These are phyloP conservation scores for Cupressus sempervirens DNA, from an alignment of 75 land plant genomes.

Conservation along the genomic window DNA sequence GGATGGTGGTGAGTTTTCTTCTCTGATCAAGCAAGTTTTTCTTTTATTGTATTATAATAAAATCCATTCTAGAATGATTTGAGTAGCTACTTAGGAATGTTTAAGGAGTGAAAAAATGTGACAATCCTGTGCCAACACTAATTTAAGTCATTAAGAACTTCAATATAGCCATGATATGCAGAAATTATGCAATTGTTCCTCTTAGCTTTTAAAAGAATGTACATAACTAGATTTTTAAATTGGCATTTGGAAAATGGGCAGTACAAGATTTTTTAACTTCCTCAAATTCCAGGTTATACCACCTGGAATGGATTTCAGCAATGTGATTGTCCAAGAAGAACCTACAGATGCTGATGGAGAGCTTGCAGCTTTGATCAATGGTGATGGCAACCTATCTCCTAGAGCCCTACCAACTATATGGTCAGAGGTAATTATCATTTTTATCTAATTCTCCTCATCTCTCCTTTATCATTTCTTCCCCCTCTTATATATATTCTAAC, in stretches of 20 bases:
- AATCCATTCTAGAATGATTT: neutral
- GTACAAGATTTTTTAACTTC: neutral
- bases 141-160: neutral
- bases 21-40: neutral
- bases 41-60: neutral
- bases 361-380: constrained; percentile 26
- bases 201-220: neutral
- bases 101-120: neutral
- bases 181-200: neutral
- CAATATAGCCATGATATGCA: neutral
- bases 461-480: neutral
- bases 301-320: constrained; percentile 93
- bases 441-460: neutral
- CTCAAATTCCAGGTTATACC: constrained; percentile 58
- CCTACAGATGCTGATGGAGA: constrained; percentile 44
- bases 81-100: neutral
- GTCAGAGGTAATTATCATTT: constrained; percentile 53
- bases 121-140: neutral
- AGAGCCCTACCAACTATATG: constrained; percentile 77
- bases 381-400: constrained; percentile 56
- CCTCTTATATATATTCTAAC: neutral
- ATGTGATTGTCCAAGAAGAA: constrained; percentile 58
- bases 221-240: neutral
- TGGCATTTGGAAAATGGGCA: neutral
- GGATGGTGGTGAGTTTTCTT: constrained; percentile 71